Evolutionary conservation across 202 grass and related monocot species (phyloP).

Genomic region (Digitaria exilis): DNA sequence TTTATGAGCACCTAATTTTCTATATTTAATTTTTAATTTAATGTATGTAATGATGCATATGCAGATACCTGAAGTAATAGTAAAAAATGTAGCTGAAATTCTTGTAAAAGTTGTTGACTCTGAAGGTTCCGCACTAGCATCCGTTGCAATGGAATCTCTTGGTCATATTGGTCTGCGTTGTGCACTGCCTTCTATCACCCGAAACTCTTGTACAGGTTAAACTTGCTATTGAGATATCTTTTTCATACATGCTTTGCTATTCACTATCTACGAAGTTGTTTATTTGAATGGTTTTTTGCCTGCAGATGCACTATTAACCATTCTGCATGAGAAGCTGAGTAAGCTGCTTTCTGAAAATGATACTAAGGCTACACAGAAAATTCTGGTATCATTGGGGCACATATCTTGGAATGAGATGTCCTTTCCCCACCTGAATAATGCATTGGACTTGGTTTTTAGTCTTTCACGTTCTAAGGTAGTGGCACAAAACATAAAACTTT

Average conservation of each 20-base stretch:
- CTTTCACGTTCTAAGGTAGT: constrained; percentile 89
- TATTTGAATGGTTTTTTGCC: constrained; percentile 30
- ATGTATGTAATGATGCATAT: constrained; percentile 27
- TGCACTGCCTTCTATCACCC: constrained; percentile 55
- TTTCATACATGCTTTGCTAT: neutral
- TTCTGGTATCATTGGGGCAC: constrained; percentile 90
- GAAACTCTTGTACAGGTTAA: constrained; percentile 66
- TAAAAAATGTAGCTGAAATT: constrained; percentile 53
- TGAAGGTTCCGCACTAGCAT: constrained; percentile 69
- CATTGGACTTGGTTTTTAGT: constrained; percentile 88
- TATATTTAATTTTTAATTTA: constrained; percentile 7
- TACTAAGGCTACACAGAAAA: constrained; percentile 87
- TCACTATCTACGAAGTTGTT: constrained; percentile 10
- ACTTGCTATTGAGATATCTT: neutral
- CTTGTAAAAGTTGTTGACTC: constrained; percentile 81
- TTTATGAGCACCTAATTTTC: constrained; percentile 12
- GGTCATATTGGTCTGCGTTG: constrained; percentile 83
- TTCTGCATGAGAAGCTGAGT: constrained; percentile 64
- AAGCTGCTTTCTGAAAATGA: constrained; percentile 92
- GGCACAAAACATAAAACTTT: constrained; percentile 9
- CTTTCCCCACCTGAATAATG: constrained; percentile 63
- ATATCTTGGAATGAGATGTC: constrained; percentile 91
- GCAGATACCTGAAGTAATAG: constrained; percentile 75
- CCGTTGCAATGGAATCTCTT: constrained; percentile 88
- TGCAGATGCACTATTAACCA: constrained; percentile 64